Base-by-base conservation (phyloP, 1,139 yeast genomes). In the Hansenula sp. region DNA sequence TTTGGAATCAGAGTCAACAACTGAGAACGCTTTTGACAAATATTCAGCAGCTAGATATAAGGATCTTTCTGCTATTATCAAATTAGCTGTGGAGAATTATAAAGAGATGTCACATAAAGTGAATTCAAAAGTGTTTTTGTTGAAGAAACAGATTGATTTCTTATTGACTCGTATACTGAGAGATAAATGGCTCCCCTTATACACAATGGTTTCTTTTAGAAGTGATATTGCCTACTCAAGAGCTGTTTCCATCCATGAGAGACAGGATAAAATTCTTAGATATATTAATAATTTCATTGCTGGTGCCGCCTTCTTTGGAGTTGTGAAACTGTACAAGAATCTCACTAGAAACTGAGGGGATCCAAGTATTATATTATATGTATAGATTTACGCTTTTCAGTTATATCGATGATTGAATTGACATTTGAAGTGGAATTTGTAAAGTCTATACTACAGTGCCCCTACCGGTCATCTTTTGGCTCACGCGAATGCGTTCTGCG, bases 171-270 rank as follows among this genome's bases (percentile, higher is more conserved):
- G 71, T 42, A 53, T 71, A 15, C 61, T 80, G 16, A 76, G 76
- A 33, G 79, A 81, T 48, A 66, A 63, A 36, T 89, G 96, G 96
- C 68, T 88, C 34, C 96, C 97, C 1, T 67, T 91, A 58, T 91
- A 91, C 63, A 82, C 96, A 10, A 90, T 91, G 97, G 86, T 91
- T 3, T 84, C 96, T 1, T 91, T 91, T 66, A 71, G 96, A 51
- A 81, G 84, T 12, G 96, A 90, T 57, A 84, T 90, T 32, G 70
- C 84, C 4, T 91, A 91, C 59, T 76, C 90, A 1, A 71, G 72
- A 44, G 96, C 96, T 0, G 72, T 87, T 19, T 65, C 62, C n/a
- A 72, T 72, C 19, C 79, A 76, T 45, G 64, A 61, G 50, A 72
- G 72, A 47, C 89, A 78, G 58, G 72, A 68, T 49, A 68, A 55